phyloP scores from a whole-genome alignment of 2,329 filamentous ascomycete genomes.

The Venturia asperata region DNA sequence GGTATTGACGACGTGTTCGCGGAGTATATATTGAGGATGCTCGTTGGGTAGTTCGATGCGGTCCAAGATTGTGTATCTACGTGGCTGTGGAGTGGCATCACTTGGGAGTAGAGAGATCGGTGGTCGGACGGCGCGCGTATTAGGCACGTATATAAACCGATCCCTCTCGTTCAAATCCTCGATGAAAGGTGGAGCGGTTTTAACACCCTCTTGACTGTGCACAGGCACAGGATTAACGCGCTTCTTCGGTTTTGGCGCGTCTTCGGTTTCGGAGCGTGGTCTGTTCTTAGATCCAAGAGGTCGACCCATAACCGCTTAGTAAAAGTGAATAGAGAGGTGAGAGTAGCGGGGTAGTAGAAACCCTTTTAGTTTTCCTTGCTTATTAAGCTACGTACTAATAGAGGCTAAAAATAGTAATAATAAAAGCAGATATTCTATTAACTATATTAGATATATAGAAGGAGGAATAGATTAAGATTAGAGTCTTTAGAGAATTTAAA shows the following conservation, averaged over 20 bases:
- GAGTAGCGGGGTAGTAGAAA: not conserved
- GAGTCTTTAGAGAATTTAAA: no score
- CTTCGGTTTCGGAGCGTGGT: not conserved
- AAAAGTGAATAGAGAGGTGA: constrained; percentile 7
- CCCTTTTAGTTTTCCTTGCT: not conserved
- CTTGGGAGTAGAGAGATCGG: not conserved
- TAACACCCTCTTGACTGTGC: not conserved
- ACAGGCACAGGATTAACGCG: not conserved
- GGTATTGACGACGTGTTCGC: not conserved
- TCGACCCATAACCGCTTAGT: constrained; percentile 11
- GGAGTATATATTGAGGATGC: constrained; percentile 15
- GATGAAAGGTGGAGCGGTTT: not conserved
- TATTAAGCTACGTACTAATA: not conserved
- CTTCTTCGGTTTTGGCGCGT: not conserved
- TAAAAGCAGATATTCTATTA: no score
- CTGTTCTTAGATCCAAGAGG: constrained; percentile 8
- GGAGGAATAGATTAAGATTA: no score
- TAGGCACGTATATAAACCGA: constrained; percentile 16
- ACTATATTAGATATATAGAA: no score
- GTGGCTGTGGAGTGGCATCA: constrained; percentile 9
- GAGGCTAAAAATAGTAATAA: no score
- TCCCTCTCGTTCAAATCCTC: constrained; percentile 8
- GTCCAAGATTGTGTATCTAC: constrained; percentile 16
- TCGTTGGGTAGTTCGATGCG: not conserved
- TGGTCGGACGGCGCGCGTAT: not conserved